Conservation (phyloP, 2,329 filamentous ascomycete genomes). For the Aureobasidium sp. region DNA sequence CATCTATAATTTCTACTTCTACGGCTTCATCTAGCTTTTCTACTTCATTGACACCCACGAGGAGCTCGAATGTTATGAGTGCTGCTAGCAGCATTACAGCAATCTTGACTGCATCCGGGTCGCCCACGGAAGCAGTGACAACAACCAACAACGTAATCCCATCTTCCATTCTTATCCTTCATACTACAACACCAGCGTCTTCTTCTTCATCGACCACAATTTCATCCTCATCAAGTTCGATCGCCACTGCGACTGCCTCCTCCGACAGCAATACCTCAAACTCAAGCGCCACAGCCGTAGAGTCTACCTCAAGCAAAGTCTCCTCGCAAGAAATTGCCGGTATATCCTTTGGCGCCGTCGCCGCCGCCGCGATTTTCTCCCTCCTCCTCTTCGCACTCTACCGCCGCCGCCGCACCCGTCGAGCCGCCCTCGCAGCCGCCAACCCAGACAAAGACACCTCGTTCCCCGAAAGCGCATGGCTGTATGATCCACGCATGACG, state of each 20-base stretch:
- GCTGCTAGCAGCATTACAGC: background rate
- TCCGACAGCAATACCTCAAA: background rate
- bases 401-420: background rate
- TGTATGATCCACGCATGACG: constrained; percentile 10
- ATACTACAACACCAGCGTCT: background rate
- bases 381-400: constrained; percentile 1
- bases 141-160: background rate
- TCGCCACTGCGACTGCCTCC: background rate
- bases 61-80: background rate
- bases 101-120: background rate
- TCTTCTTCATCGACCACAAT: background rate
- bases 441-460: background rate
- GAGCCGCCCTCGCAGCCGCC: background rate
- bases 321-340: constrained; percentile 1
- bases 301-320: background rate
- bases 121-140: background rate
- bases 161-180: constrained; percentile 3
- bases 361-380: background rate
- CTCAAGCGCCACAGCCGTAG: background rate
- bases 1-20: background rate
- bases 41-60: background rate
- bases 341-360: constrained; percentile 2
- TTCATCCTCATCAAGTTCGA: background rate
- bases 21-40: background rate
- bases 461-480: constrained; percentile 7